These are phyloP conservation scores for Cyberlindnera subsufficiens DNA, from an alignment of 805 yeast genomes.

Conservation along the genomic window DNA sequence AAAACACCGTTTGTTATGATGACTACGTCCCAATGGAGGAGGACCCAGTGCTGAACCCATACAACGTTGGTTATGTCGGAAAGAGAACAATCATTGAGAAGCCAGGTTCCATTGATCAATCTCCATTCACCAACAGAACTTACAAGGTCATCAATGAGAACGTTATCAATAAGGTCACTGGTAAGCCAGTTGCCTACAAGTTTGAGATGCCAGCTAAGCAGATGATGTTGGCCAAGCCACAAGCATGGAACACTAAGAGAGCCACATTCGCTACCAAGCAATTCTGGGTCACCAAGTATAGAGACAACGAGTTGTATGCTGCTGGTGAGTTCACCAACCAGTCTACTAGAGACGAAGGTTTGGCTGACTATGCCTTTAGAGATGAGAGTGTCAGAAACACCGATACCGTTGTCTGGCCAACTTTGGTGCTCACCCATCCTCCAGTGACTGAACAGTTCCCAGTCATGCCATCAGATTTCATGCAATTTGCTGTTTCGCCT, in stretches of 20 bases:
- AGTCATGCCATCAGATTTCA: slow-evolving; percentile 81
- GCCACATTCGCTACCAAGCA: slow-evolving; percentile 74
- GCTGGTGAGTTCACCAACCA: slow-evolving; percentile 88
- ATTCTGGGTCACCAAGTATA: slow-evolving; percentile 76
- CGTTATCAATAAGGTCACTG: slow-evolving; percentile 61
- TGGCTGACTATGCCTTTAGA: slow-evolving; percentile 67
- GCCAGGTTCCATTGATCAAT: slow-evolving; percentile 66
- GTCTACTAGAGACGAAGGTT: slow-evolving; percentile 63
- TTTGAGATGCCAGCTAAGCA: slow-evolving; percentile 69
- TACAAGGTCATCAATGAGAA: slow-evolving; percentile 72
- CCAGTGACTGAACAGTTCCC: slow-evolving; percentile 87
- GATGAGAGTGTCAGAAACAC: slow-evolving; percentile 64
- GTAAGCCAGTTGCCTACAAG: slow-evolving; percentile 73
- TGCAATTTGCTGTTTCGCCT: slow-evolving; percentile 62
- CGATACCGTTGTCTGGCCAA: slow-evolving; percentile 76
- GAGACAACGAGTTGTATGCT: slow-evolving; percentile 66
- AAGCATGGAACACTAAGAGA: slow-evolving; percentile 62
- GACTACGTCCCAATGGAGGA: slow-evolving; percentile 59
- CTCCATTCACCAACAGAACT: slow-evolving; percentile 70
- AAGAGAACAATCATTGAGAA: slow-evolving; percentile 62
- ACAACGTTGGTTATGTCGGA: slow-evolving; percentile 63
- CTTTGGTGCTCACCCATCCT: slow-evolving; percentile 74
- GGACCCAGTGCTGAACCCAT: slow-evolving; percentile 51
- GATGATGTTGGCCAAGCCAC: slow-evolving; percentile 61
- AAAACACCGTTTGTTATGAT: slow-evolving; percentile 66